These are phyloP conservation scores for Dipodascus geniculatus DNA, from an alignment of 805 yeast species.

Conservation along the genomic window DNA sequence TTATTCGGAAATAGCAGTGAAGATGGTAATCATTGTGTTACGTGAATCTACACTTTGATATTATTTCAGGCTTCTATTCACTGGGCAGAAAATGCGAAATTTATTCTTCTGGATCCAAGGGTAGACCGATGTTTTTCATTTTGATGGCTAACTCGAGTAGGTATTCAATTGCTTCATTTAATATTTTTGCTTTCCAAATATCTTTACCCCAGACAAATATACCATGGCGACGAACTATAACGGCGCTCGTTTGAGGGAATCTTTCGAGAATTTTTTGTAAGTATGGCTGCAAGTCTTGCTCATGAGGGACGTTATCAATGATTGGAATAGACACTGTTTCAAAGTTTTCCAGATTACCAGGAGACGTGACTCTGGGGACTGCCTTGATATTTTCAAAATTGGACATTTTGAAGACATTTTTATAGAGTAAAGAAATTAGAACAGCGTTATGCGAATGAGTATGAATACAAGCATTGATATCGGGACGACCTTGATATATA, in stretches of 20 bases:
- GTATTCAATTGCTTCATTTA: conserved; percentile 89
- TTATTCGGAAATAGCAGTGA: neutral
- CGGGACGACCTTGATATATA: conserved; percentile 44
- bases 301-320: conserved; percentile 82
- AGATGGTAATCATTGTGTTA: neutral
- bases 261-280: conserved; percentile 50
- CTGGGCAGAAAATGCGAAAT: no score
- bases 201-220: conserved; percentile 94
- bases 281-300: conserved; percentile 60
- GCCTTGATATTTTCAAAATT: conserved; percentile 92
- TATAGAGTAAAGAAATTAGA: conserved; percentile 59
- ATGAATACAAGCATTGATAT: conserved; percentile 88
- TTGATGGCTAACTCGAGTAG: conserved; percentile 73
- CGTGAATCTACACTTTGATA: neutral
- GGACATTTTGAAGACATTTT: conserved; percentile 60
- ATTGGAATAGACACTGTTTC: conserved; percentile 80
- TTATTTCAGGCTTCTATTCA: no score
- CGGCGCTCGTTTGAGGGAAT: conserved; percentile 75
- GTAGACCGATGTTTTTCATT: conserved; percentile 62
- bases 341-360: conserved; percentile 58
- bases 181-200: conserved; percentile 86
- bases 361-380: conserved; percentile 53
- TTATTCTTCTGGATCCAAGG: conserved; percentile 20
- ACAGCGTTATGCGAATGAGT: conserved; percentile 90
- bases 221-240: conserved; percentile 86